phyloP scores from a whole-genome alignment of 768 basidiomycete species.

The Mycena sanguinolenta region DNA sequence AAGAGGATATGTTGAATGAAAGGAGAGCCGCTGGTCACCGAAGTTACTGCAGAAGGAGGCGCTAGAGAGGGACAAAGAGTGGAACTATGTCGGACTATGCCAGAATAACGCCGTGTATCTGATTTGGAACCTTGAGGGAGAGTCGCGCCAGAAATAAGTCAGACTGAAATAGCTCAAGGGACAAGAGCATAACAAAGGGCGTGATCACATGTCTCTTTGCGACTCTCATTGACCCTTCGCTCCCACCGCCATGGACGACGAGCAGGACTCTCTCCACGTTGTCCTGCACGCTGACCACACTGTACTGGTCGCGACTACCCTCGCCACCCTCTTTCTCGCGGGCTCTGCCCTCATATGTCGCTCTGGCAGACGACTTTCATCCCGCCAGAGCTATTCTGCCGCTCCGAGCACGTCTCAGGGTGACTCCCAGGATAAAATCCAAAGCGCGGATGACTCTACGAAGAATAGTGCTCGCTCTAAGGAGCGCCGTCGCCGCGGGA shows the following conservation, averaged over 20 bases:
- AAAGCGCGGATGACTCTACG: slow-evolving; percentile 38
- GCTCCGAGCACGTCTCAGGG: neutral
- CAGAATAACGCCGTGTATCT: too few species aligned
- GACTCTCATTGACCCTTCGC: neutral
- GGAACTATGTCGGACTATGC: too few species aligned
- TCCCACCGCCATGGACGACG: slow-evolving; percentile 57
- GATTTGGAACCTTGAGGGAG: too few species aligned
- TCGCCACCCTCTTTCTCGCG: slow-evolving; percentile 62
- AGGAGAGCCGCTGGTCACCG: too few species aligned
- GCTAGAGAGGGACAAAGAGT: too few species aligned
- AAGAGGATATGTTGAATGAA: too few species aligned
- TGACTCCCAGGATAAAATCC: slow-evolving; percentile 22
- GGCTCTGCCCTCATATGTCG: slow-evolving; percentile 51
- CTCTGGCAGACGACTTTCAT: slow-evolving; percentile 33
- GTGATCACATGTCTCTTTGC: neutral
- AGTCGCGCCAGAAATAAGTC: too few species aligned
- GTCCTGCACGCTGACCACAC: slow-evolving; percentile 51
- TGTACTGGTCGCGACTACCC: slow-evolving; percentile 58
- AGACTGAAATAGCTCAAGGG: neutral
- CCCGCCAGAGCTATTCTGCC: slow-evolving; percentile 5
- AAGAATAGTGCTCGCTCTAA: slow-evolving; percentile 62
- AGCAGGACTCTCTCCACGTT: slow-evolving; percentile 47
- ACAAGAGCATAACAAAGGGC: neutral
- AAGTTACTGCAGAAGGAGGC: too few species aligned
- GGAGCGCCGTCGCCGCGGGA: slow-evolving; percentile 70